phyloP scores from a whole-genome alignment of 1,284 basidiomycete genomes.

The Stereum hirsutum region DNA sequence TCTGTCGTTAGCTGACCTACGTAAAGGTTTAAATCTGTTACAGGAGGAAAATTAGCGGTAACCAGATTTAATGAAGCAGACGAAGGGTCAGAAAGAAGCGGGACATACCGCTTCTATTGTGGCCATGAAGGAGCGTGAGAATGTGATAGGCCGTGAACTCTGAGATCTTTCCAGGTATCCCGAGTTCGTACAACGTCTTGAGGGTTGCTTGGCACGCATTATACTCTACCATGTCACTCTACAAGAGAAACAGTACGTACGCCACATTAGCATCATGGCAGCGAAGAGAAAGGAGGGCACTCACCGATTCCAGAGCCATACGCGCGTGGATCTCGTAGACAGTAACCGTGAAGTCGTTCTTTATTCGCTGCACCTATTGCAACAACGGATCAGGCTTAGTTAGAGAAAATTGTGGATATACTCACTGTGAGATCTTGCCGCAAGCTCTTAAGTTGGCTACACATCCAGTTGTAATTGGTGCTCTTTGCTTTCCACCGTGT shows the following conservation, averaged over 20 bases:
- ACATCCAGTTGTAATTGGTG: constrained; percentile 91
- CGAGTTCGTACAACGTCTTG: constrained; percentile 86
- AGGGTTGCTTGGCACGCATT: constrained; percentile 96
- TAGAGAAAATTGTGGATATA: constrained; percentile 14
- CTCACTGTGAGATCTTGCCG: constrained; percentile 95
- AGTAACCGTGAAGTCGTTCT: constrained; percentile 95
- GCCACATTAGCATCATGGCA: no score
- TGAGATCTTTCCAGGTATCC: constrained; percentile 82
- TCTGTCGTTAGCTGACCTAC: constrained; percentile 91
- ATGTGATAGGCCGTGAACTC: constrained; percentile 99
- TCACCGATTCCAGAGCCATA: constrained; percentile 89
- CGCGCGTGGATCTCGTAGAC: constrained; percentile 99
- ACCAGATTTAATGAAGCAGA: constrained; percentile 5
- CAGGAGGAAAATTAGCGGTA: constrained; percentile 3
- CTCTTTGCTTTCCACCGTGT: constrained; percentile 80
- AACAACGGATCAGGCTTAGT: constrained; percentile 9
- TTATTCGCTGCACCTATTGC: constrained; percentile 92
- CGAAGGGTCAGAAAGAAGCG: background rate
- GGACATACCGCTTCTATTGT: constrained; percentile 82
- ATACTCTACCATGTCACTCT: constrained; percentile 98
- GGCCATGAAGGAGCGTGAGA: constrained; percentile 90
- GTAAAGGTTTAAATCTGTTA: constrained; percentile 84
- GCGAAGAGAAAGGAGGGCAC: constrained; percentile 19
- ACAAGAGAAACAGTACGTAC: no score
- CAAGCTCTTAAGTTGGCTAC: constrained; percentile 97